Evolutionary conservation across 257 asterid species (phyloP).

Genomic region (Solanum megistacrolobum): DNA sequence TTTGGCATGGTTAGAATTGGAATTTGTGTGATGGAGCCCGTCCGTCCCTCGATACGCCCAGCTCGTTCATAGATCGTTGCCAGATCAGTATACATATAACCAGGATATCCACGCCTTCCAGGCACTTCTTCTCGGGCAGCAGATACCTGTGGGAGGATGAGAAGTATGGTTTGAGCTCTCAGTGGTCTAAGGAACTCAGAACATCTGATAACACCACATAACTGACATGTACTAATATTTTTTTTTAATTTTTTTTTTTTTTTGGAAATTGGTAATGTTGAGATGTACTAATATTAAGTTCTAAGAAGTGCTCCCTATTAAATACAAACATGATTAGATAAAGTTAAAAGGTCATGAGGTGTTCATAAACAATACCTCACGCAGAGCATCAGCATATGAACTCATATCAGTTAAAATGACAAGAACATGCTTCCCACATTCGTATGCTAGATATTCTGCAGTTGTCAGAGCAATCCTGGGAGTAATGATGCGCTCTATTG

Average conservation of each 20-base stretch:
- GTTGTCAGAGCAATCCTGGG: constrained; percentile 97
- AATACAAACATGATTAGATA: not conserved
- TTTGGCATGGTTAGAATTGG: constrained; percentile 98
- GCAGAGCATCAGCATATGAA: constrained; percentile 98
- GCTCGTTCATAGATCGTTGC: constrained; percentile 97
- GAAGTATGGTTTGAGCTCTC: not conserved
- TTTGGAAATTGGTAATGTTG: not conserved
- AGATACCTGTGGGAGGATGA: constrained; percentile 53
- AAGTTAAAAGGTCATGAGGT: not conserved
- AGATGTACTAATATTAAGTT: not conserved
- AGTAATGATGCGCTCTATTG: constrained; percentile 91
- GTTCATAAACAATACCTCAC: constrained; percentile 56
- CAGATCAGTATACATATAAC: constrained; percentile 94
- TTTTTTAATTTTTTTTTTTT: too few relatives aligned
- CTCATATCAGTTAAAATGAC: constrained; percentile 99
- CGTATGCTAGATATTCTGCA: constrained; percentile 92
- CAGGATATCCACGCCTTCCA: constrained; percentile 93
- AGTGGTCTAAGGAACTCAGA: not conserved
- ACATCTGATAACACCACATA: not conserved
- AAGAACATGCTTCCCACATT: constrained; percentile 97
- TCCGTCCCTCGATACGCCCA: constrained; percentile 98
- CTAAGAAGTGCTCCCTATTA: not conserved
- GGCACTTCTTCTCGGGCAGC: constrained; percentile 99
- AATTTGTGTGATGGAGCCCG: constrained; percentile 95
- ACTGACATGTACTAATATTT: not conserved